Base-by-base conservation (phyloP, 176 grass and related monocot genomes). In the Carex kokanica region DNA sequence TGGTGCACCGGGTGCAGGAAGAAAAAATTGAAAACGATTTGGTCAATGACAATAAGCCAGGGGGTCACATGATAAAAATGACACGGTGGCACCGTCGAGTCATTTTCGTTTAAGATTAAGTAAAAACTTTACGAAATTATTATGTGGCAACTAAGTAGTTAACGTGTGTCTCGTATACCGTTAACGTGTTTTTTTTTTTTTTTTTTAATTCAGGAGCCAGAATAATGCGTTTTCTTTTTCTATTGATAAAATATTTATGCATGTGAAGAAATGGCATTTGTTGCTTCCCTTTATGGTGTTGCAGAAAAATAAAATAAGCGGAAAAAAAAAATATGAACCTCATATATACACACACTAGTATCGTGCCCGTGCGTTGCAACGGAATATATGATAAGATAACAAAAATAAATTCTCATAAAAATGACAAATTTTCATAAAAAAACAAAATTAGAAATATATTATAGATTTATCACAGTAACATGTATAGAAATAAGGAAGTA, bases 1-100 rank as follows among this genome's bases (percentile, higher is more conserved):
- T 12, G 23, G 41, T 82, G 80, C 60, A 17, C 80, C 80, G 45
- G 80, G 59, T 82, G 80, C 60, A 82, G 3, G n/a, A 31, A 82
- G 21, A 31, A 81, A 60, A 17, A 65, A 66, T n/a, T 21, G 0
- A 52, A 49, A 49, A 13, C 47, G 45, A 49, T 17, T 82, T 36
- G 79, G n/a, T 82, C 79, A 82, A 66, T 27, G 80, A 45, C 18
- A 17, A 38, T 38, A 0, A 38, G 5, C 4, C 36, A 0, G 0
- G 79, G 60, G 40, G 2, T 82, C 80, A 82, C n/a, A 25, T 82
- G 60, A 61, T 65, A 14, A 65, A 65, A 45, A 41, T 82, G 60
- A 67, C 38, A 4, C 57, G 15, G 17, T 38, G 9, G 1, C 61
- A 64, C 61, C 3, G 3, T 10, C 61, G 27, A 9, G 41, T 51